Conservation (phyloP, 306 rosid genomes). For the Citrullus mucosospermus region DNA sequence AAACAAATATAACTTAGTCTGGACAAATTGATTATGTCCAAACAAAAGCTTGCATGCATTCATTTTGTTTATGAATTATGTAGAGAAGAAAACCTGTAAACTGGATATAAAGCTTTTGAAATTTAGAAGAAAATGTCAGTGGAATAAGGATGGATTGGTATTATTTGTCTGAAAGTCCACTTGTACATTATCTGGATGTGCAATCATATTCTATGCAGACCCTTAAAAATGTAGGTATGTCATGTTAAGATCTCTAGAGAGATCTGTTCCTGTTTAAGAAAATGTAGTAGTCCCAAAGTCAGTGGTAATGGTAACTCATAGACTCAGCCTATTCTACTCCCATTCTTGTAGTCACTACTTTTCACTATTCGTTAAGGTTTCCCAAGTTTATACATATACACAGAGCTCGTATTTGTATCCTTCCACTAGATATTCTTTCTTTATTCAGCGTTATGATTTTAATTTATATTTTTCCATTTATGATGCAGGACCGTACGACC, state of each 20-base stretch:
- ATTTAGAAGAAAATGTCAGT: constrained; percentile 14
- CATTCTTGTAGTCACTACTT: not conserved
- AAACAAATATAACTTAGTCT: not conserved
- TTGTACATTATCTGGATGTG: not conserved
- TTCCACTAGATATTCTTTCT: not conserved
- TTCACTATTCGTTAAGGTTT: not conserved
- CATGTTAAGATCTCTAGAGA: not conserved
- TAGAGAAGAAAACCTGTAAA: not conserved
- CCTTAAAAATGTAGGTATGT: not conserved
- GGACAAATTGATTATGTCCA: not conserved
- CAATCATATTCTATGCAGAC: not conserved
- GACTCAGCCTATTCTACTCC: not conserved
- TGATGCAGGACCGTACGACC: not conserved
- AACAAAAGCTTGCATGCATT: not conserved
- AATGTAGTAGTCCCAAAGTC: not conserved
- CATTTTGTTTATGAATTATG: not conserved
- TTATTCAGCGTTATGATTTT: not conserved
- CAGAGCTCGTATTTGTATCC: not conserved
- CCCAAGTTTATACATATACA: not conserved
- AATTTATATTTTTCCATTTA: not conserved
- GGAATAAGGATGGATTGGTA: constrained; percentile 19
- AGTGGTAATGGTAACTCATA: not conserved
- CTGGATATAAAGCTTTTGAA: not conserved
- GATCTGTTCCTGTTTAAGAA: not conserved
- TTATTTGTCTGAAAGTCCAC: not conserved